phyloP scores from a whole-genome alignment of 2,329 filamentous ascomycete genomes.

The Epichloe sibirici region DNA sequence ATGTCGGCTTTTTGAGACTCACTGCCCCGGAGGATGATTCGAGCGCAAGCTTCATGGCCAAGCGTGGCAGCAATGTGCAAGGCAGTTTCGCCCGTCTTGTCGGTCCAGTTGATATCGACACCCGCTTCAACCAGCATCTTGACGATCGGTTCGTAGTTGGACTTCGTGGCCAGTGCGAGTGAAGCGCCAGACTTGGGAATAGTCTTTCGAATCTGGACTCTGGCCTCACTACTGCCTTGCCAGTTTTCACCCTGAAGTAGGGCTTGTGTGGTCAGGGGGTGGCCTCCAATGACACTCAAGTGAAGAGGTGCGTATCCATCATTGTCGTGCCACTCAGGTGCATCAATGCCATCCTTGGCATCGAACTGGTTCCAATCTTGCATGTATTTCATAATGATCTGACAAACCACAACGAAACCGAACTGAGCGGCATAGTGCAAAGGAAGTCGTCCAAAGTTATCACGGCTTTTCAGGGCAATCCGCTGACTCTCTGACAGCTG shows the following conservation, averaged over 20 bases:
- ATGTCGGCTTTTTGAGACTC: conserved; percentile 60
- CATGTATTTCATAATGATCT: conserved; percentile 79
- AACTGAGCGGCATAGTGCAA: conserved; percentile 93
- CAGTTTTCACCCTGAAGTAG: conserved; percentile 73
- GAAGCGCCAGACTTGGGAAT: conserved; percentile 80
- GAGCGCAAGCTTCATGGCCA: conserved; percentile 70
- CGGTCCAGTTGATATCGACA: conserved; percentile 87
- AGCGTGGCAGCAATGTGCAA: conserved; percentile 85
- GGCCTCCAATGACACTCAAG: conserved; percentile 82
- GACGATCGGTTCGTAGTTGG: conserved; percentile 76
- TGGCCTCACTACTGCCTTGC: conserved; percentile 50
- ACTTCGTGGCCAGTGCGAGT: conserved; percentile 75
- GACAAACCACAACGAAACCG: conserved; percentile 81
- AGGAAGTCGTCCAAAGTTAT: conserved; percentile 72
- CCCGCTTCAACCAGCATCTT: conserved; percentile 78
- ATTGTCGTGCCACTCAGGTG: conserved; percentile 76
- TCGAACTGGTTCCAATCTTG: conserved; percentile 82
- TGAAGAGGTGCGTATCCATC: conserved; percentile 88
- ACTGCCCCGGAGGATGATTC: conserved; percentile 59
- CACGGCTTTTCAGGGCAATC: conserved; percentile 51
- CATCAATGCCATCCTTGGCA: conserved; percentile 75
- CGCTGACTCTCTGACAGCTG: conserved; percentile 57
- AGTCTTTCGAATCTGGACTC: conserved; percentile 51
- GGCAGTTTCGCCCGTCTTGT: conserved; percentile 81
- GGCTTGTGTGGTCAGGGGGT: conserved; percentile 74